Evolutionary conservation across 2,329 filamentous ascomycete genomes (phyloP), one percentile per base, ranked within the genome.

Genomic region (Fusarium foetens): DNA sequence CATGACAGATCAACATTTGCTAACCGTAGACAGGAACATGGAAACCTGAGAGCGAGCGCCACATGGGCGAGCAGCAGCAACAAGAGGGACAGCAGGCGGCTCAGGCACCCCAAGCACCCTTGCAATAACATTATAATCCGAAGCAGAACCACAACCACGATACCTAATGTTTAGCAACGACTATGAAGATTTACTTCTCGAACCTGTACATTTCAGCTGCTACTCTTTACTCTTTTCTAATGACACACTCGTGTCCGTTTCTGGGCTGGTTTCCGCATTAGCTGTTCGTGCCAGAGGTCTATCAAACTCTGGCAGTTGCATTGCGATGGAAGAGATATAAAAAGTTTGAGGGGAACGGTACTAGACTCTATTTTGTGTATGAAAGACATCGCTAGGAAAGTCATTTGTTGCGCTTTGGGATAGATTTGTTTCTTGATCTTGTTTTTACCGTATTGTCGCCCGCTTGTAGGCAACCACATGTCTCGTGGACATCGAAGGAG

Each of bases 21-120:
- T 42, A 39, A 68, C 13, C 25, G 14, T 11, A 29, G 8, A 8
- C 76, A 94, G 92, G 92, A 53, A 91, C 91, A 7, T 94, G 92
- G 92, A 94, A 94, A 80, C 91, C 92, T 29, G 91, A 93, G 78
- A 87, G 82, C 74, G 89, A 92, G 78, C 87, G 92, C 71, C 90
- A 93, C 76, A 92, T 94, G 75, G 91, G 91, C 75, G 85, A 87
- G 71, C 71, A 78, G 68, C 48, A 66, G 68, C 70, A 58, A 38
- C 63, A 73, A 27, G 60, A 77, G 21, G 70, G 74, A 43, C 68
- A 77, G n/a, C 71, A 73, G 14, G 33, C 48, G 48, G 29, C 21
- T 23, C 36, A 77, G 21, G 69, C 72, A 43, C 68, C 76, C 21
- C 71, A 75, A 46, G 68, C 63, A 17, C 55, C 70, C 27, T 43